A percentile compares a stretch with the other conserved stretches of the same genome.
phyloP scores from a whole-genome alignment of 768 basidiomycete species.

The Gyrodon lividus region DNA sequence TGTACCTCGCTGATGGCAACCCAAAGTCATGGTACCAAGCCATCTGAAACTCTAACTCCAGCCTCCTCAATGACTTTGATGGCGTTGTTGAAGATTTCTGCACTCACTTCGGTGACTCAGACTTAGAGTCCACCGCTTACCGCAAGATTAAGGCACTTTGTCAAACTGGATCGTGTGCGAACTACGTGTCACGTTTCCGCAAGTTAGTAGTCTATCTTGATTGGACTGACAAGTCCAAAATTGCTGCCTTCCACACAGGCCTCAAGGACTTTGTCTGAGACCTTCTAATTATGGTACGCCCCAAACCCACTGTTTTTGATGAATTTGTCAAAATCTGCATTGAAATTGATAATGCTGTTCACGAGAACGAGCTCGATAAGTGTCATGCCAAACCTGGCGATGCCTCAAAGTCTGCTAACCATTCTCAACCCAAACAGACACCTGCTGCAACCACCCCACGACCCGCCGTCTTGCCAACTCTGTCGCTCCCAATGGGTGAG shows the following conservation, averaged over 20 bases:
- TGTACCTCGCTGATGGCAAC: conserved; percentile 31
- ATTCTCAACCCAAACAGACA: not conserved
- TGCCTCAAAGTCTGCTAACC: not conserved
- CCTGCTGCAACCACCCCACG: not conserved
- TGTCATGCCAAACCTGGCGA: not conserved
- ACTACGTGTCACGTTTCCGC: conserved; percentile 28
- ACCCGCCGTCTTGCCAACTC: not conserved
- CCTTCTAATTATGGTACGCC: conserved; percentile 4
- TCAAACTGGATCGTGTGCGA: conserved; percentile 31
- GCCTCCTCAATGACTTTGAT: conserved; percentile 29
- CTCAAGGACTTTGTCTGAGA: conserved; percentile 31
- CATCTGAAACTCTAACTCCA: conserved; percentile 13
- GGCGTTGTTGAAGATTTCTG: conserved; percentile 11
- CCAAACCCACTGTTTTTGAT: not conserved
- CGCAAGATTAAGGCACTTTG: conserved; percentile 29
- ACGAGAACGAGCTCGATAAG: not conserved
- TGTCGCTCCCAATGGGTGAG: conserved; percentile 1
- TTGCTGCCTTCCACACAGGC: conserved; percentile 30
- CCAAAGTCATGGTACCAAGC: conserved; percentile 33
- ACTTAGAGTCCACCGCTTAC: conserved; percentile 25
- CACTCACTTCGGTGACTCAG: conserved; percentile 28
- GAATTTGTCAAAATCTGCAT: not conserved
- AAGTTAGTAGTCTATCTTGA: conserved; percentile 28
- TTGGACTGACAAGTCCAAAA: conserved; percentile 33
- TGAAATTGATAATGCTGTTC: not conserved